Evolutionary conservation across 2,329 filamentous ascomycete species (phyloP), one percentile per base, ranked within the genome.

Genomic region (Colletotrichum eremochloae): DNA sequence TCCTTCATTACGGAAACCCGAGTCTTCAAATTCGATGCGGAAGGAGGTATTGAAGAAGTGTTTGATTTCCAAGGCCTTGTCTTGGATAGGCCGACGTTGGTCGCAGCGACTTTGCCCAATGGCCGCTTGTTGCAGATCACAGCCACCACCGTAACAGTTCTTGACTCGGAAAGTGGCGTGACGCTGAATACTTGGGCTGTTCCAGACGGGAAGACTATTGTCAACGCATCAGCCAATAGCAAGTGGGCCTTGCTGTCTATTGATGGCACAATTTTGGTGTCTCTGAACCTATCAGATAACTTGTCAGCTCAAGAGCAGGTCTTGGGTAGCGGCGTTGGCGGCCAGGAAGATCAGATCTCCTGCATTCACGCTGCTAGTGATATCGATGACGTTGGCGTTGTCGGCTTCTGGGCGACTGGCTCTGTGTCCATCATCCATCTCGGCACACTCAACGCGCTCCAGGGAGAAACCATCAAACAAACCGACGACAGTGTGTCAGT

Each of bases 391-490:
- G 84, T 94, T 42, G 96, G 93, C 68, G 91, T 97, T 38, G 87
- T 96, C 20, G 95, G 95, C 1, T 96, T 97, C 82, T 98, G 96
- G 90, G 91, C 93, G 74, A 91, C 92, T n/a, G 93, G 94, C 7
- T 90, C 89, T 14, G 88, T 98, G 36, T 92, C 93, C 0, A 85
- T 98, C 44, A 85, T 97, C 56, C 87, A 92, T 71, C 80, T 97
- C 31, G 81, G 87, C 24, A 90, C 89, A 2, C 84, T 98, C 3
- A 83, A 91, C 42, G 87, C 91, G 1, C 82, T 94, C 0, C 88
- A 91, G 61, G 91, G 89, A 2, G 91, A 93, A 77, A 85, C 86
- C 2, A 82, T 95, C 64, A 85, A 88, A 60, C 83, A 83, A 71
- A 86, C 86, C 15, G 85, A 89, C 36, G 91, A 95, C 69, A 91